A percentile compares a stretch with the other conserved stretches of the same genome.
Evolutionary conservation across 805 yeast species (phyloP).

Genomic region (Starmera quercuum): DNA sequence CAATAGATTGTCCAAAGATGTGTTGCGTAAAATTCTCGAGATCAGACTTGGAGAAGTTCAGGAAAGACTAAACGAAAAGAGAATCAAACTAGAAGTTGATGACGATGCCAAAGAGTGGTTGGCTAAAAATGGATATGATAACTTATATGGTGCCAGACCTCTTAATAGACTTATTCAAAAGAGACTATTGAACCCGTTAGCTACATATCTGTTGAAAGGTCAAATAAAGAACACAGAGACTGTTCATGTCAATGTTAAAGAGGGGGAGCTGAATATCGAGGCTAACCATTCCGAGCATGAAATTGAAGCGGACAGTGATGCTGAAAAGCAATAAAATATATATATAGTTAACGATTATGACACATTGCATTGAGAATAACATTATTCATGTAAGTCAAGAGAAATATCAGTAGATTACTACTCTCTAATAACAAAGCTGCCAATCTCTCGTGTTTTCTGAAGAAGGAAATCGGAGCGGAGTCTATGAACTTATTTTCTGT

Average conservation of each 20-base stretch:
- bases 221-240: conserved; percentile 54
- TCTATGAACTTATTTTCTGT: too few species aligned
- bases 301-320: conserved; percentile 1
- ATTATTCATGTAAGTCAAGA: too few species aligned
- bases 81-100: conserved; percentile 53
- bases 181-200: conserved; percentile 81
- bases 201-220: conserved; percentile 71
- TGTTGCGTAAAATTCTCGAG: conserved; percentile 75
- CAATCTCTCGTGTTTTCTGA: too few species aligned
- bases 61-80: conserved; percentile 68
- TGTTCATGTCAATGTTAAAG: conserved; percentile 41
- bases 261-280: conserved; percentile 34
- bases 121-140: conserved; percentile 83
- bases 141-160: conserved; percentile 93
- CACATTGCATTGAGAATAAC: too few species aligned
- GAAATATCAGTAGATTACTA: too few species aligned
- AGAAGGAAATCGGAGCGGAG: too few species aligned
- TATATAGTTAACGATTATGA: too few species aligned
- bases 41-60: conserved; percentile 77
- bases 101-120: conserved; percentile 71
- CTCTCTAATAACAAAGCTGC: too few species aligned
- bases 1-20: conserved; percentile 75
- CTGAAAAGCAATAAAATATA: too few species aligned
- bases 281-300: conserved; percentile 38
- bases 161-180: conserved; percentile 85